phyloP scores from a whole-genome alignment of 495 filamentous ascomycete species.

The Melanomma pulvis-pyrius region DNA sequence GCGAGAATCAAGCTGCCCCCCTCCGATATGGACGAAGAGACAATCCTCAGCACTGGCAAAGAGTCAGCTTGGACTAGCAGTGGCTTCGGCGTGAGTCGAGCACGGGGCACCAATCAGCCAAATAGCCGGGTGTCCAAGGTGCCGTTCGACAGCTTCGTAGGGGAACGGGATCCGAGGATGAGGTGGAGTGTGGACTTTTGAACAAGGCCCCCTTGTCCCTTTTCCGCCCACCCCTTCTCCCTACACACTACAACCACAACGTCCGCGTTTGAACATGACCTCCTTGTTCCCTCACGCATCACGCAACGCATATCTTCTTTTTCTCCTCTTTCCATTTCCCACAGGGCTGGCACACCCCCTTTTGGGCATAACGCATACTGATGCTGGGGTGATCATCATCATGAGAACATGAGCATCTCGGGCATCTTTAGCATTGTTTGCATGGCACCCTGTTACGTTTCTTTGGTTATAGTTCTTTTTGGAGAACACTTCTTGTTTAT shows the following conservation, averaged over 20 bases:
- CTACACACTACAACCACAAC: background rate
- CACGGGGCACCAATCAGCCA: slow-evolving; percentile 13
- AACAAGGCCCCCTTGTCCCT: background rate
- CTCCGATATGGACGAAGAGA: slow-evolving; percentile 28
- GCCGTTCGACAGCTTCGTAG: slow-evolving; percentile 15
- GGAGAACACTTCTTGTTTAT: background rate
- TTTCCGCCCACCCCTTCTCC: background rate
- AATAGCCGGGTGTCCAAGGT: slow-evolving; percentile 15
- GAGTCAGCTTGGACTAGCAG: slow-evolving; percentile 13
- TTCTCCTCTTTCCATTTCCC: background rate
- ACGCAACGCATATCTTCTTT: background rate
- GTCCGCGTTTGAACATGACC: background rate
- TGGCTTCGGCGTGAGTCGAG: slow-evolving; percentile 27
- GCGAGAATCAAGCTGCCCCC: slow-evolving; percentile 38
- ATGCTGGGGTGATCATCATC: background rate
- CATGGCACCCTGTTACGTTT: background rate
- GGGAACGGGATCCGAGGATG: slow-evolving; percentile 35
- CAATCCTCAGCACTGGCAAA: slow-evolving; percentile 11
- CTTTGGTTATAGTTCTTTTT: background rate
- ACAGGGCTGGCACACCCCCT: background rate
- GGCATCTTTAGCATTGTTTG: slow-evolving; percentile 1
- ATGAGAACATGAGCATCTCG: background rate
- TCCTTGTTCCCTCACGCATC: background rate
- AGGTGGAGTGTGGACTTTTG: slow-evolving; percentile 48
- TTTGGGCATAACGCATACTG: background rate